Conservation (phyloP, 2,329 filamentous ascomycete species). For the Neobulgaria alba region DNA sequence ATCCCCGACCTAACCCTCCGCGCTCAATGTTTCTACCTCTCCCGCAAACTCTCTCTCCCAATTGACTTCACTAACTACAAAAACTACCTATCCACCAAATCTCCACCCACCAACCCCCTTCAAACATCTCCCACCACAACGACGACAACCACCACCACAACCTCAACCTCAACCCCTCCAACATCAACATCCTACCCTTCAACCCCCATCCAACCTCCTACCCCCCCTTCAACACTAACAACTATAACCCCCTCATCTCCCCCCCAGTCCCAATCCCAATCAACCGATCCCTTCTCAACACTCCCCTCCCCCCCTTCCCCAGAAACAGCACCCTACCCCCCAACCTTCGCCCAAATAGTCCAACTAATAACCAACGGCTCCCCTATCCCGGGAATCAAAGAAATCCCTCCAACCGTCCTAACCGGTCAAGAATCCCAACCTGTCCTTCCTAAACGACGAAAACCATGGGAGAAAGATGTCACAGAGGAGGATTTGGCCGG, state of each 20-base stretch:
- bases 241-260: not conserved
- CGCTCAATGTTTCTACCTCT: constrained; percentile 63
- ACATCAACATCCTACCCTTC: not conserved
- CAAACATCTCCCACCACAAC: constrained; percentile 1
- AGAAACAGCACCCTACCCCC: constrained; percentile 60
- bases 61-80: constrained; percentile 64
- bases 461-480: constrained; percentile 71
- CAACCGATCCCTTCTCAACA: not conserved
- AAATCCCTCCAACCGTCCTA: constrained; percentile 75
- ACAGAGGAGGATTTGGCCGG: constrained; percentile 20
- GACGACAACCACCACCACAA: constrained; percentile 2
- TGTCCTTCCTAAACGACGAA: constrained; percentile 35
- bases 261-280: not conserved
- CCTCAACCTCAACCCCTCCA: constrained; percentile 4
- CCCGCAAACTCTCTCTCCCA: constrained; percentile 36
- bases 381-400: constrained; percentile 76
- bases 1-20: constrained; percentile 50
- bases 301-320: not conserved
- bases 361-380: constrained; percentile 75
- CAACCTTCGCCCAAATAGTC: constrained; percentile 77
- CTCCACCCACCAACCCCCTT: constrained; percentile 4
- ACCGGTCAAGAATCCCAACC: constrained; percentile 51
- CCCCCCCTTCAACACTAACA: not conserved
- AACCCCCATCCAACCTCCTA: not conserved
- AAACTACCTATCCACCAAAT: constrained; percentile 39